Evolutionary conservation across 2,329 filamentous ascomycete species (phyloP), one percentile per base, ranked within the genome.

Genomic region (Beauveria varroae): DNA sequence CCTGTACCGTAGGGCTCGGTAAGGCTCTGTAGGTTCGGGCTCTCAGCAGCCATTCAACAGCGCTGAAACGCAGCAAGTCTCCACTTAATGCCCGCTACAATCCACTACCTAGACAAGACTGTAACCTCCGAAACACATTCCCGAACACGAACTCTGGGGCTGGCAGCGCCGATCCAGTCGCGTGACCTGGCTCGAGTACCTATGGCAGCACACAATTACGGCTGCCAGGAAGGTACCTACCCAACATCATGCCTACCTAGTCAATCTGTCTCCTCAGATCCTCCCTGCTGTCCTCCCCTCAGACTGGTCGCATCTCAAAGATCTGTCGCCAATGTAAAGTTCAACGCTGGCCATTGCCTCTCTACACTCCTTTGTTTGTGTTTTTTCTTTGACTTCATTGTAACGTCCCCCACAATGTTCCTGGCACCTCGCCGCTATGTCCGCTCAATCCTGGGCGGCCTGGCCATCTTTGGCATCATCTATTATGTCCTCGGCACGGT

Each of bases 381-480:
- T 43, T 44, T 20, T 24, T 5, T 1, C 40, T n/a, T 26, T 53
- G 6, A 37, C 47, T 14, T 47, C 9, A 6, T 43, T 47, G 41
- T 41, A 34, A n/a, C 30, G 20, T n/a, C 30, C 9, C 41, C 7
- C 58, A n/a, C 16, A 30, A 60, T 60, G 58, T 51, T 60, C 30
- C 22, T 41, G 5, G 30, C 51, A 3, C 58, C 58, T 24, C 58
- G 58, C 26, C 58, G 58, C 20, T 60, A 60, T 37, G 58, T 60
- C 16, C 58, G 58, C 41, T 60, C 58, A 30, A 60, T 60, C 58
- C 5, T 55, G 26, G 51, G 58, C 22, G 41, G 58, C 41, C 34
- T 60, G 22, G 22, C 18, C 20, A 9, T 60, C 30, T 60, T 60
- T 14, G 40, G 58, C 30, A 49, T 60, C 50, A 20, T 60, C 50